phyloP scores from a whole-genome alignment of 352 stramenopile species.

The Phytophthora colocasiae region DNA sequence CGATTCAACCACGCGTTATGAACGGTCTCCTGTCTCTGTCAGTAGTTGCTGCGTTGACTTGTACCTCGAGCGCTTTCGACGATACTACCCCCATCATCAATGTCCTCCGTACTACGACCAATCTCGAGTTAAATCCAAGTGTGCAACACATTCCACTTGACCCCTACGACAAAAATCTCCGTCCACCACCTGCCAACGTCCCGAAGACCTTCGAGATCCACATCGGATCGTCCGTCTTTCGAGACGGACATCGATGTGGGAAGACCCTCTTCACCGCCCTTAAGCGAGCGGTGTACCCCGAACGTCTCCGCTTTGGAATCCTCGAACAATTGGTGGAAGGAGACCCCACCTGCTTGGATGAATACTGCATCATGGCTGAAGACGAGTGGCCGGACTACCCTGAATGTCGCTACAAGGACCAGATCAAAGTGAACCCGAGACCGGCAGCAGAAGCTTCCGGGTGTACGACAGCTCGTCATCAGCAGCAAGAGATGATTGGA shows the following conservation, averaged over 20 bases:
- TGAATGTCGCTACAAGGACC: constrained; percentile 64
- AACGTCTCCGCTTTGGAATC: constrained; percentile 76
- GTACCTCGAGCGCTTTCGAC: not conserved
- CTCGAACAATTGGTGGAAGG: constrained; percentile 77
- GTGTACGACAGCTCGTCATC: constrained; percentile 76
- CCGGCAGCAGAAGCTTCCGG: constrained; percentile 73
- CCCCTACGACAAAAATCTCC: constrained; percentile 36
- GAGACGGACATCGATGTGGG: constrained; percentile 72
- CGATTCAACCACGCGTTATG: constrained; percentile 8
- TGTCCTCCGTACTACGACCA: constrained; percentile 47
- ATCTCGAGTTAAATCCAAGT: constrained; percentile 58
- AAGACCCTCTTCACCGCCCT: constrained; percentile 82
- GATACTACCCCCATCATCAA: constrained; percentile 39
- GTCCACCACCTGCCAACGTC: constrained; percentile 59
- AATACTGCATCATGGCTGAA: constrained; percentile 74
- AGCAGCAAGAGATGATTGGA: constrained; percentile 72
- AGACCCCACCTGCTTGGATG: constrained; percentile 68
- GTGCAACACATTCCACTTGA: constrained; percentile 72
- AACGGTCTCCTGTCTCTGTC: constrained; percentile 9
- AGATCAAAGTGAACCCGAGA: constrained; percentile 63
- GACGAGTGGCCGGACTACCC: constrained; percentile 61
- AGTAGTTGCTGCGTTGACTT: constrained; percentile 6
- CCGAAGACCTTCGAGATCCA: constrained; percentile 59
- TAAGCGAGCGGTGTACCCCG: constrained; percentile 61
- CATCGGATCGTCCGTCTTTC: constrained; percentile 80